Evolutionary conservation across 1,139 yeast species (phyloP), one percentile per base, ranked within the genome.

Genomic region (Blastobotrys persicus): DNA sequence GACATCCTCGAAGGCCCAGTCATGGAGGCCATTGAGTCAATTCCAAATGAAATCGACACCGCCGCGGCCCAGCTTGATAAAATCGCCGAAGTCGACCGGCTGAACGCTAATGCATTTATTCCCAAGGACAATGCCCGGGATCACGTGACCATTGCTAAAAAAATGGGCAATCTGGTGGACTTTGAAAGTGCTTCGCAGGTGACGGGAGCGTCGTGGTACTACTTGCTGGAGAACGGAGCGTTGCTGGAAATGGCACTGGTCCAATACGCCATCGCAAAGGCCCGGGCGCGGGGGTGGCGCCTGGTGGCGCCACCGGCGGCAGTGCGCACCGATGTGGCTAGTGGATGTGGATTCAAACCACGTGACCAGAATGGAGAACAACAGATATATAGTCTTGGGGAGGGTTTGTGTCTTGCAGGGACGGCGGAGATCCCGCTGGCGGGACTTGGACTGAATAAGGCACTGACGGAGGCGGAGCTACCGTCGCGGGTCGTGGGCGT

Each of bases 381-480:
- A 49, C 99, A 94, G 63, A 83, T 89, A 0, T 94, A 91, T 66
- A 77, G 77, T 45, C 68, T 72, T 1, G 72, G 73, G 44, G 71
- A 66, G 12, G 61, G 66, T 13, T 68, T 84, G 47, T 85, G 95
- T 39, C 71, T 94, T 35, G 84, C 92, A 0, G 98, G 98, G 1
- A 94, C 99, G 0, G 96, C 98, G 0, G 99, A 94, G 63, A 91
- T 94, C 39, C 88, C 98, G 0, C 68, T 94, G 32, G 98, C 97
- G 0, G 97, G 91, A 0, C 70, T 85, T 54, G 65, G 67, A 39
- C 80, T 79, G 9, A 73, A 80, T 54, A 67, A 65, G 42, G 63
- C 67, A 0, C 64, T 79, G 40, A 61, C 70, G 12, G 59, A 62
- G 3, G 68, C 68, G 0, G 9, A 26, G 4, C 16, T 37, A 9